Evolutionary conservation across 257 asterid species (phyloP).

Genomic region (Eucommia ulmoides): DNA sequence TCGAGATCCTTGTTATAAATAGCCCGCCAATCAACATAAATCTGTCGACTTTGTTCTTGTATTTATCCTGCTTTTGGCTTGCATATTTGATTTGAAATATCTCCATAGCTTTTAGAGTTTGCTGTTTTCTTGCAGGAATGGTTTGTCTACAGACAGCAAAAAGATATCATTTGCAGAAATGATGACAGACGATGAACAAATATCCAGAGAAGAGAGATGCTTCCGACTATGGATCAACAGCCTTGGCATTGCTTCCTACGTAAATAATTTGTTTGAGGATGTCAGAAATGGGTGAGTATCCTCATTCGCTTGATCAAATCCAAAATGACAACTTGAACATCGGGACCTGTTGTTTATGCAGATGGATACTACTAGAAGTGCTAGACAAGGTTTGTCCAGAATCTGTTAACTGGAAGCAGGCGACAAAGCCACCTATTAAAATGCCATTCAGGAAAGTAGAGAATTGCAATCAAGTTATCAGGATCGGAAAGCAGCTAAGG

Average conservation of each 20-base stretch:
- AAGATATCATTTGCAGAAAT: conserved; percentile 1
- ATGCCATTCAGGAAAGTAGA: conserved; percentile 2
- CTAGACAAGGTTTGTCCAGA: conserved; percentile 3
- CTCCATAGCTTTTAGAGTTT: no score
- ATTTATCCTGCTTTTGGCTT: no score
- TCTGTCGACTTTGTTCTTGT: no score
- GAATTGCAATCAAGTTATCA: conserved; percentile 3
- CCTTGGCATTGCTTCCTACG: not conserved
- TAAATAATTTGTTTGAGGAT: conserved; percentile 1
- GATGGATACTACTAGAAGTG: conserved; percentile 1
- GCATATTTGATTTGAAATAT: no score
- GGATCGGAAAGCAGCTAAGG: not conserved
- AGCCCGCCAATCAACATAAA: no score
- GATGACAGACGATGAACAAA: conserved; percentile 3
- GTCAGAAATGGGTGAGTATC: not conserved
- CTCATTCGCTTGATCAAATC: not conserved
- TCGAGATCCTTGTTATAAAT: no score
- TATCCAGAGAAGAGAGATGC: conserved; percentile 2
- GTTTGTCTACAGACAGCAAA: conserved; percentile 2
- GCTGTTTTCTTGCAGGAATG: not conserved
- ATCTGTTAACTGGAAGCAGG: conserved; percentile 2
- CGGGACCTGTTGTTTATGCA: not conserved
- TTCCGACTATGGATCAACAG: conserved; percentile 3
- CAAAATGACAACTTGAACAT: not conserved
- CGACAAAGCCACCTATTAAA: conserved; percentile 1